phyloP scores from a whole-genome alignment of 1,139 yeast genomes.

The Blastobotrys aristatus region DNA sequence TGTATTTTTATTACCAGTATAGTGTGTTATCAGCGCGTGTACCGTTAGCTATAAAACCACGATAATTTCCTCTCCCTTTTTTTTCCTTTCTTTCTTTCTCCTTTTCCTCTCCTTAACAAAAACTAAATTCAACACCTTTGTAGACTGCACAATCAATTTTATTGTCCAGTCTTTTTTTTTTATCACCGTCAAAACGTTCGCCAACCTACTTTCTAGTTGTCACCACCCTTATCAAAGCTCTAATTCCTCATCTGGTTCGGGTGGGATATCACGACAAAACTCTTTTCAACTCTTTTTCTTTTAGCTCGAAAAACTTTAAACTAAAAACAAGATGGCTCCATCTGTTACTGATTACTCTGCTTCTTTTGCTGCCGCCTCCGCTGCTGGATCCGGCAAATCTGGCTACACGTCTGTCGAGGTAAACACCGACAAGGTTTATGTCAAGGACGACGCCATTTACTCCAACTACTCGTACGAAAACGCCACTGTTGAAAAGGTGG shows the following conservation, averaged over 20 bases:
- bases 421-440: conserved; percentile 56
- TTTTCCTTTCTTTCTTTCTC: neutral
- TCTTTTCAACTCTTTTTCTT: conserved; percentile 9
- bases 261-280: conserved; percentile 28
- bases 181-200: conserved; percentile 27
- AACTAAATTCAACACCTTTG: neutral
- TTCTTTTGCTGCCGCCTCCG: conserved; percentile 29
- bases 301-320: conserved; percentile 6
- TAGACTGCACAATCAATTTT: neutral
- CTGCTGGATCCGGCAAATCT: conserved; percentile 34
- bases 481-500: conserved; percentile 51
- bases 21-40: too few species aligned
- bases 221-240: conserved; percentile 36
- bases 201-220: conserved; percentile 31
- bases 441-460: conserved; percentile 54
- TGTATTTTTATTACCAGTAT: too few species aligned
- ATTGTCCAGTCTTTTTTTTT: neutral
- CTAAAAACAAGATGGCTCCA: conserved; percentile 33
- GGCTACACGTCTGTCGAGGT: conserved; percentile 47
- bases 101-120: neutral
- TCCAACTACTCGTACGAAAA: conserved; percentile 72
- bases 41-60: neutral
- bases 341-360: conserved; percentile 28
- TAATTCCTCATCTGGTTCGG: conserved; percentile 34
- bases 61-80: neutral